These are phyloP conservation scores for Manihot esculenta DNA, from an alignment of 441 rosid genomes.

Conservation along the genomic window DNA sequence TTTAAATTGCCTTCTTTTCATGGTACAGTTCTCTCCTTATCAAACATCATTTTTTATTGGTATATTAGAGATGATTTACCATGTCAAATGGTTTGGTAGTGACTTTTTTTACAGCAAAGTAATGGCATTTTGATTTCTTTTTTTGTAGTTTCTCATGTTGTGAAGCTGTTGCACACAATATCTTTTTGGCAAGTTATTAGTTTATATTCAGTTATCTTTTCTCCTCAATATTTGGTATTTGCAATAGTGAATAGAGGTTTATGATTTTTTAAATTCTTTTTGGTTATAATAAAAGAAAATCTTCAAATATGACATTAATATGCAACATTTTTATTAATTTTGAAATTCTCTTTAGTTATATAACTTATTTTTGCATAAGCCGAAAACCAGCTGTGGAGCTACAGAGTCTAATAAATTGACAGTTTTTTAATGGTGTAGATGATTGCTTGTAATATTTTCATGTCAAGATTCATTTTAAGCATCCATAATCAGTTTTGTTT, in stretches of 20 bases:
- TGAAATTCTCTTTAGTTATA: not conserved
- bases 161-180: slow-evolving; percentile 2
- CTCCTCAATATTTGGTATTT: not conserved
- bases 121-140: not conserved
- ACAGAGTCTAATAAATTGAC: not conserved
- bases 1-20: slow-evolving; percentile 76
- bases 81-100: not conserved
- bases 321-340: not conserved
- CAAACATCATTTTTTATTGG: not conserved
- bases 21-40: slow-evolving; percentile 47
- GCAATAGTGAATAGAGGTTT: not conserved
- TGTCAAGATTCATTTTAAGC: not conserved
- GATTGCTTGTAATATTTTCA: not conserved
- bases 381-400: not conserved
- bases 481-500: not conserved
- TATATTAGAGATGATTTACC: not conserved
- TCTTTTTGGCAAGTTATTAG: not conserved
- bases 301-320: not conserved
- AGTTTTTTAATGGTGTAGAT: not conserved
- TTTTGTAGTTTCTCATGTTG: not conserved
- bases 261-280: not conserved
- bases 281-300: not conserved
- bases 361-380: not conserved
- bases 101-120: not conserved
- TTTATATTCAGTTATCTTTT: not conserved